phyloP scores from a whole-genome alignment of 345 rosid genomes.

The Carallia pectinifolia region DNA sequence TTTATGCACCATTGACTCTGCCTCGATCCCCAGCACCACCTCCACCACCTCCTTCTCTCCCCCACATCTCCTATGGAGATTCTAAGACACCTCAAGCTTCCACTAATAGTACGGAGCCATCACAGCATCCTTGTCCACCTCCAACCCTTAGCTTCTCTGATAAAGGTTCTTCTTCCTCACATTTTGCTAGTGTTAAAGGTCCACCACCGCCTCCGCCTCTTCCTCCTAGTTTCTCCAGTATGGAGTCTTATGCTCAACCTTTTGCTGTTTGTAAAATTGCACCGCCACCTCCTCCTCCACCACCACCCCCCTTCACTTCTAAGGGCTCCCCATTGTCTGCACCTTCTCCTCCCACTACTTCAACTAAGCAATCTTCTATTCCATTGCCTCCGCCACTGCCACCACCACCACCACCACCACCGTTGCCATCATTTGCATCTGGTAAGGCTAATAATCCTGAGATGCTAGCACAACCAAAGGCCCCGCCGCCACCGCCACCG shows the following conservation, averaged over 20 bases:
- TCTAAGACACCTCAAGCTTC: conserved; percentile 3
- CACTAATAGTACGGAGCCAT: not conserved
- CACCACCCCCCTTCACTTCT: conserved; percentile 29
- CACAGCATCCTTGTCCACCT: conserved; percentile 21
- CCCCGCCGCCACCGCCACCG: conserved; percentile 13
- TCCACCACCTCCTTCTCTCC: conserved; percentile 14
- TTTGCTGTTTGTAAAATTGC: not conserved
- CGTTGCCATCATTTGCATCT: conserved; percentile 25
- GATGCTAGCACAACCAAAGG: not conserved
- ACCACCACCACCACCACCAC: conserved; percentile 31
- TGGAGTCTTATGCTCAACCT: conserved; percentile 1
- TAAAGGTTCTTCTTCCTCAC: conserved; percentile 3
- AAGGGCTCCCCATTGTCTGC: conserved; percentile 16
- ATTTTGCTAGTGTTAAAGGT: conserved; percentile 2
- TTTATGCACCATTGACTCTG: conserved; percentile 14
- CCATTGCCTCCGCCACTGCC: conserved; percentile 28
- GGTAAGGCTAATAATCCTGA: not conserved
- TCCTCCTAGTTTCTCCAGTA: conserved; percentile 4
- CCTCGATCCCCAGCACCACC: conserved; percentile 23
- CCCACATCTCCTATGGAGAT: conserved; percentile 8
- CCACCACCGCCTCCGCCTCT: conserved; percentile 25
- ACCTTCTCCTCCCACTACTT: conserved; percentile 28
- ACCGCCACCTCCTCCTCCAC: conserved; percentile 22
- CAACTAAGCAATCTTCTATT: conserved; percentile 11
- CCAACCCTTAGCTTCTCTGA: conserved; percentile 21